phyloP scores from a whole-genome alignment of 305 asterid genomes.

The Solanum chacoense region DNA sequence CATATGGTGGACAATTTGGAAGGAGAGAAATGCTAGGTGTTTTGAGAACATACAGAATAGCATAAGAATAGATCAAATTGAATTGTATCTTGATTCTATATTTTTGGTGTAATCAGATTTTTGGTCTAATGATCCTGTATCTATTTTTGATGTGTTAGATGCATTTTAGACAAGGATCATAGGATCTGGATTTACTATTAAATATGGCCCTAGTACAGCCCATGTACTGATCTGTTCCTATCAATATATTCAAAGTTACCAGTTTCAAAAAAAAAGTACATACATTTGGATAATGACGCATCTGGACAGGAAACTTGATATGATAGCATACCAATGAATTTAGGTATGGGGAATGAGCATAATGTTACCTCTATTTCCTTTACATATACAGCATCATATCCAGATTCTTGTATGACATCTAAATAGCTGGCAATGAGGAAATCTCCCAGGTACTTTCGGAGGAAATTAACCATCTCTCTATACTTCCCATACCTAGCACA shows the following conservation, averaged over 20 bases:
- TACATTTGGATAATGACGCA: background rate
- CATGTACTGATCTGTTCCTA: background rate
- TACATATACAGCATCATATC: constrained; percentile 57
- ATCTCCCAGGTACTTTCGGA: constrained; percentile 97
- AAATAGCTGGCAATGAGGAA: constrained; percentile 81
- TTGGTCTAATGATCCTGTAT: background rate
- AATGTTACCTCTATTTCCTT: constrained; percentile 79
- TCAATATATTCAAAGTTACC: background rate
- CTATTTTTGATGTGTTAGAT: background rate
- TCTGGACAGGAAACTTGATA: background rate
- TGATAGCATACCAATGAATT: background rate
- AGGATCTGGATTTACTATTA: background rate
- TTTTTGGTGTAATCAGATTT: background rate
- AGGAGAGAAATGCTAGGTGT: background rate
- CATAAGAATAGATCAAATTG: background rate
- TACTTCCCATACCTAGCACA: constrained; percentile 60
- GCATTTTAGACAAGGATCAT: background rate
- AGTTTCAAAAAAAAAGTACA: background rate
- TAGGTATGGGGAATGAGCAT: background rate
- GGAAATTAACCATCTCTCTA: constrained; percentile 58
- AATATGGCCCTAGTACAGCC: background rate
- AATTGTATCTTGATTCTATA: background rate
- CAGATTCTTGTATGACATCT: constrained; percentile 64
- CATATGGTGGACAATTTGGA: background rate
- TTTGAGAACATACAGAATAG: background rate